phyloP scores from a whole-genome alignment of 352 stramenopile genomes.

The Phytophthora boehmeriae region DNA sequence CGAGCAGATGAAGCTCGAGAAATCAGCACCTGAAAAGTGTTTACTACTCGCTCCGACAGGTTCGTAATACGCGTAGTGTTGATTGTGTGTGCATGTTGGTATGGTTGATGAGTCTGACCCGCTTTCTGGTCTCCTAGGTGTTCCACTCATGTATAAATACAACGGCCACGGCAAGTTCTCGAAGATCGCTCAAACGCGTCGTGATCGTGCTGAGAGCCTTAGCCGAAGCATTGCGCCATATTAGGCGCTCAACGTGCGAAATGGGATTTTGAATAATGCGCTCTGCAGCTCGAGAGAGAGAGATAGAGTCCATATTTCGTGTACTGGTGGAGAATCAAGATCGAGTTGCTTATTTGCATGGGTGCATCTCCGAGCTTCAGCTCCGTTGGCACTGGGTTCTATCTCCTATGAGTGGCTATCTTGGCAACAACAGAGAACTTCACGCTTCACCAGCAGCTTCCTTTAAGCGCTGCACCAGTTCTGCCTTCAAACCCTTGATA shows the following conservation, averaged over 20 bases:
- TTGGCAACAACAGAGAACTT: constrained; percentile 15
- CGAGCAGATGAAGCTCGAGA: constrained; percentile 86
- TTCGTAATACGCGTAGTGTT: constrained; percentile 16
- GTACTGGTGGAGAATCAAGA: constrained; percentile 20
- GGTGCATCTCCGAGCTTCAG: constrained; percentile 21
- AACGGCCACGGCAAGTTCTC: constrained; percentile 60
- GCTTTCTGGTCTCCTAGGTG: constrained; percentile 35
- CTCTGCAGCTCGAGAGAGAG: neutral
- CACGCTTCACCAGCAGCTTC: constrained; percentile 55
- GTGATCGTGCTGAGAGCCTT: constrained; percentile 76
- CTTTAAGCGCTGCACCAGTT: constrained; percentile 83
- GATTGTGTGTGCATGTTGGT: neutral
- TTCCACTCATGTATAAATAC: constrained; percentile 88
- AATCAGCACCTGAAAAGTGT: constrained; percentile 75
- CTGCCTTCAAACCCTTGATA: constrained; percentile 86
- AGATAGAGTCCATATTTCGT: constrained; percentile 21
- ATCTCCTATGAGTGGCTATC: constrained; percentile 33
- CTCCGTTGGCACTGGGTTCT: constrained; percentile 25
- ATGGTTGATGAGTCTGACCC: neutral
- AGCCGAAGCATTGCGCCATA: constrained; percentile 75
- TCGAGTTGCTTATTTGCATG: constrained; percentile 35
- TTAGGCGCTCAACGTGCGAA: constrained; percentile 30
- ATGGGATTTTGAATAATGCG: constrained; percentile 2
- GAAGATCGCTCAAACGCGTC: constrained; percentile 74
- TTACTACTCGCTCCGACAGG: constrained; percentile 76